Percentiles rank a stretch among this genome's conserved stretches.
Evolutionary conservation across 2,329 filamentous ascomycete genomes (phyloP).

Genomic region (Trichoderma brevicompactum): DNA sequence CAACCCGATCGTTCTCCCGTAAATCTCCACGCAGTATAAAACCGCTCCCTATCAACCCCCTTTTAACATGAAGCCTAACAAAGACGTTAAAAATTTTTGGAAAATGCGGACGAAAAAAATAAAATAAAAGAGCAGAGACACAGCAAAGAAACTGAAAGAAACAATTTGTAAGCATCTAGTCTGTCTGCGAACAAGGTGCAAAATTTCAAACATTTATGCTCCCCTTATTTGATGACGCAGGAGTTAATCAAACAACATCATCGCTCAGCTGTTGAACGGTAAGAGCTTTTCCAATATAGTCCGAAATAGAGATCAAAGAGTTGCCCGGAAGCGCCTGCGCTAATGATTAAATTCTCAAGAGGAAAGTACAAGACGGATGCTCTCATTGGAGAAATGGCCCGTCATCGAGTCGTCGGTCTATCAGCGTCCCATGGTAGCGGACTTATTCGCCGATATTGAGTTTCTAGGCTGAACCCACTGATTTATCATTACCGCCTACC

Average conservation of each 20-base stretch:
- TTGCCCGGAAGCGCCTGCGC: constrained; percentile 12
- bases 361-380: no score
- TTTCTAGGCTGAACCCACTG: no score
- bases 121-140: neutral
- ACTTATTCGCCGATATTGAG: constrained; percentile 31
- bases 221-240: neutral
- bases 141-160: neutral
- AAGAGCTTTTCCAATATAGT: neutral
- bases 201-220: neutral
- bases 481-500: constrained; percentile 30
- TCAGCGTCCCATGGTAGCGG: neutral
- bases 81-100: neutral
- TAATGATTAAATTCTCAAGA: neutral
- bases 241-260: neutral
- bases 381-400: neutral
- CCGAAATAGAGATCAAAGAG: neutral
- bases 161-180: neutral
- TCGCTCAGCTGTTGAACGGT: neutral
- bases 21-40: neutral
- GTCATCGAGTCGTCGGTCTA: no score
- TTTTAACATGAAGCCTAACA: neutral
- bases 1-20: neutral
- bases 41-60: neutral
- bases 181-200: neutral
- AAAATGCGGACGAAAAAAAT: neutral